Percentiles rank a stretch among this genome's conserved stretches.
Conservation (phyloP, 805 yeast genomes). For the Ogataea philodendri region DNA sequence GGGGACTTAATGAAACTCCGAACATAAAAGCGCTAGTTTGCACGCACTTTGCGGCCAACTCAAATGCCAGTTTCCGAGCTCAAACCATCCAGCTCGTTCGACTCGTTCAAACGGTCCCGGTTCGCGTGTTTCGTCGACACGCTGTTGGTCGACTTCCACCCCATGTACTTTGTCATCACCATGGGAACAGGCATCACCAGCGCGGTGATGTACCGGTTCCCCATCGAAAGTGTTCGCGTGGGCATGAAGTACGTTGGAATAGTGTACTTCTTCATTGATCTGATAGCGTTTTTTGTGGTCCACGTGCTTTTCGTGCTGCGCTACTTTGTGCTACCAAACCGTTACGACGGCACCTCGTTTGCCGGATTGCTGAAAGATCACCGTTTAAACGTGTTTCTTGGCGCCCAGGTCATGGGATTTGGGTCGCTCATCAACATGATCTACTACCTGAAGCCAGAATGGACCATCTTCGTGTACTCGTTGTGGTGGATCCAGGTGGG, state of each 20-base stretch:
- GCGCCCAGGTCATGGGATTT: constrained; percentile 79
- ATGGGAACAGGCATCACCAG: constrained; percentile 86
- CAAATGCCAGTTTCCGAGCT: too few relatives aligned
- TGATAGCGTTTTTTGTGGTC: constrained; percentile 44
- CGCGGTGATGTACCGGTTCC: constrained; percentile 58
- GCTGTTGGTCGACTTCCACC: constrained; percentile 37
- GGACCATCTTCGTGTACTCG: constrained; percentile 52
- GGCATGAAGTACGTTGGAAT: constrained; percentile 44
- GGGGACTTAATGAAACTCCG: constrained; percentile 3
- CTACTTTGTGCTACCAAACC: constrained; percentile 37
- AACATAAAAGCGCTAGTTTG: background rate
- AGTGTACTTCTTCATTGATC: constrained; percentile 60
- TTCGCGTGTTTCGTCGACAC: constrained; percentile 9
- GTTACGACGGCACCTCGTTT: constrained; percentile 24
- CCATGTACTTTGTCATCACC: constrained; percentile 66
- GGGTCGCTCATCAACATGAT: constrained; percentile 63
- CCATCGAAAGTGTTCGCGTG: constrained; percentile 47
- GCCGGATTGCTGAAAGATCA: constrained; percentile 39
- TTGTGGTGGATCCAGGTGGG: constrained; percentile 74
- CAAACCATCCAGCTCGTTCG: too few relatives aligned
- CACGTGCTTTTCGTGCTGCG: constrained; percentile 40
- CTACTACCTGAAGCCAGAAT: constrained; percentile 37
- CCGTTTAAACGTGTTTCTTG: constrained; percentile 59
- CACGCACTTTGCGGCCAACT: too few relatives aligned
- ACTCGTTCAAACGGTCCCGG: constrained; percentile 1